Conservation (phyloP, 495 filamentous ascomycete species). For the Talaromyces wortmannii region DNA sequence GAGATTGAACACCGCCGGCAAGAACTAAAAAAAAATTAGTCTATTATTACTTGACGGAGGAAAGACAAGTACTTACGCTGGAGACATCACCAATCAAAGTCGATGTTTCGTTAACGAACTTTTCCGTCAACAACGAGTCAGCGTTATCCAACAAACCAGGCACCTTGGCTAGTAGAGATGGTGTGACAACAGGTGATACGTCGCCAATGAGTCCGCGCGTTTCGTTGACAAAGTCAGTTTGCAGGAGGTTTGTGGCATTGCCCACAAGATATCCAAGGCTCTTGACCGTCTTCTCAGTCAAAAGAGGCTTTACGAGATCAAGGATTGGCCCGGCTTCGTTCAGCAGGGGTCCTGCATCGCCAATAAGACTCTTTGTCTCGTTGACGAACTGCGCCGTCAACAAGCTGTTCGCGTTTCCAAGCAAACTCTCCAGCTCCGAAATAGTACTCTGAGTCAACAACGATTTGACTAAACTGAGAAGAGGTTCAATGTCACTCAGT, state of each 20-base stretch:
- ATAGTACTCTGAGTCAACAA: conserved; percentile 2
- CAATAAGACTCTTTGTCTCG: conserved; percentile 27
- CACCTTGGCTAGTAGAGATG: conserved; percentile 23
- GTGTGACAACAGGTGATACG: conserved; percentile 30
- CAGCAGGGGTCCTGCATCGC: conserved; percentile 15
- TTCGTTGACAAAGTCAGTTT: conserved; percentile 31
- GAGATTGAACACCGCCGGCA: conserved; percentile 14
- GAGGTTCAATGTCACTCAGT: conserved; percentile 7
- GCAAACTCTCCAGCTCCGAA: neutral
- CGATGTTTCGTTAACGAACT: conserved; percentile 39
- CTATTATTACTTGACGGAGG: neutral
- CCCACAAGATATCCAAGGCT: conserved; percentile 19
- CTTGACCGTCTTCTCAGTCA: conserved; percentile 21
- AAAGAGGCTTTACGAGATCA: conserved; percentile 21
- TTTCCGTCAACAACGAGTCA: conserved; percentile 28
- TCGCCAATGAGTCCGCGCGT: conserved; percentile 32
- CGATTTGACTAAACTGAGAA: conserved; percentile 22
- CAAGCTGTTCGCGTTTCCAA: conserved; percentile 34
- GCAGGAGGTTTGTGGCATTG: conserved; percentile 34
- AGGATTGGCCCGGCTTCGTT: conserved; percentile 19
- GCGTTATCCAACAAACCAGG: conserved; percentile 28
- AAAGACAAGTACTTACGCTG: conserved; percentile 28
- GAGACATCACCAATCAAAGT: conserved; percentile 41
- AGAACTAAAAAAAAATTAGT: conserved; percentile 18
- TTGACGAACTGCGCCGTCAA: conserved; percentile 33